Percentiles rank a stretch among this genome's conserved stretches.
phyloP scores from a whole-genome alignment of 805 yeast genomes.

The Lipomyces mesembrius region DNA sequence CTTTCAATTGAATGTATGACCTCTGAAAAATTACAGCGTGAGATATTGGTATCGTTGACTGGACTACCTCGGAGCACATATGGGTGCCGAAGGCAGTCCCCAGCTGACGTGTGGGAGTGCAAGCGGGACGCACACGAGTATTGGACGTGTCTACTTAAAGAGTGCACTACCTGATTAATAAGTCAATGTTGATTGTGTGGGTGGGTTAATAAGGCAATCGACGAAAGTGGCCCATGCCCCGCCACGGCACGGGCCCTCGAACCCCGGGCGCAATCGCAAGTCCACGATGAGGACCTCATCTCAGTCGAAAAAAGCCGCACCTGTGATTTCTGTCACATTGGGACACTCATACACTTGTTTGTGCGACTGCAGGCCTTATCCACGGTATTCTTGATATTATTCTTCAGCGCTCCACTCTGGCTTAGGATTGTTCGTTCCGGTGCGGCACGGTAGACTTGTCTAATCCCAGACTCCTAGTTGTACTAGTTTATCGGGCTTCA shows the following conservation, averaged over 20 bases:
- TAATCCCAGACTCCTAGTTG: neutral
- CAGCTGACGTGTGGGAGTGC: too few species aligned
- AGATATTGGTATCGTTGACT: too few species aligned
- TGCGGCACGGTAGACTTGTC: neutral
- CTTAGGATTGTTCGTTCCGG: neutral
- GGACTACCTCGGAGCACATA: too few species aligned
- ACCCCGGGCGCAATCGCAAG: neutral
- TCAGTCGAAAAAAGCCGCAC: neutral
- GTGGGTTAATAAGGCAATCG: neutral
- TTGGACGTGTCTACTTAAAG: too few species aligned
- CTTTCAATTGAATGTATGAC: too few species aligned
- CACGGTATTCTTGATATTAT: neutral
- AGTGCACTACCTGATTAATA: too few species aligned
- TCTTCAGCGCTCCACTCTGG: neutral
- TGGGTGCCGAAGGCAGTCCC: too few species aligned
- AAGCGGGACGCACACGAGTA: too few species aligned
- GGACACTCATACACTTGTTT: neutral
- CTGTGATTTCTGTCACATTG: neutral
- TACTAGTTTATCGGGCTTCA: neutral
- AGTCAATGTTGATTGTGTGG: neutral
- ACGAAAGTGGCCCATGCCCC: neutral
- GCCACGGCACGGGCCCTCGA: neutral
- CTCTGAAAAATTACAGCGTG: too few species aligned
- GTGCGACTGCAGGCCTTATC: neutral
- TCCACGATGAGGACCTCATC: neutral